Conservation (phyloP, 331 rosid genomes). For the Spiraea crenata region DNA sequence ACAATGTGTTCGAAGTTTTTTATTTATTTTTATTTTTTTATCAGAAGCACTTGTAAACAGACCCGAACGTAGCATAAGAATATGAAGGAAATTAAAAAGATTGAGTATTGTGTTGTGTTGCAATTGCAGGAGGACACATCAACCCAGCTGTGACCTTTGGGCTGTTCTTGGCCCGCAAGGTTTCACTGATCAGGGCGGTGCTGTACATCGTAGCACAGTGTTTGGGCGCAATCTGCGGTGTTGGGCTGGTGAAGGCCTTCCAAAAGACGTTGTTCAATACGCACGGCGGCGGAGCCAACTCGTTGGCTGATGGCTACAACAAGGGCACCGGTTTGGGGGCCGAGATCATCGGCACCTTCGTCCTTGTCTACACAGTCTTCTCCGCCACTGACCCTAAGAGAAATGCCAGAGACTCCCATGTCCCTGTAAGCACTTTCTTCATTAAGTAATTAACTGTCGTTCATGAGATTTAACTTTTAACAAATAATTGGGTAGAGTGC, state of each 20-base stretch:
- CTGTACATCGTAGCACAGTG: conserved; percentile 73
- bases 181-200: conserved; percentile 69
- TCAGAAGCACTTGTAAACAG: background rate
- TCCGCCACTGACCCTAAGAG: conserved; percentile 96
- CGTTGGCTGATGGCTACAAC: conserved; percentile 48
- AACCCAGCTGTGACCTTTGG: conserved; percentile 94
- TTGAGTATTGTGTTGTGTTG: background rate
- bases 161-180: conserved; percentile 66
- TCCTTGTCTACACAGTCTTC: conserved; percentile 94
- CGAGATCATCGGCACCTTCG: conserved; percentile 92
- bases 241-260: conserved; percentile 76
- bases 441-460: background rate
- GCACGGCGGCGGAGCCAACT: conserved; percentile 67
- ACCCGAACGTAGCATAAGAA: background rate
- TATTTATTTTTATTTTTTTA: too few relatives aligned
- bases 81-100: background rate
- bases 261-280: conserved; percentile 49
- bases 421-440: conserved; percentile 56
- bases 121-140: conserved; percentile 77
- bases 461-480: background rate
- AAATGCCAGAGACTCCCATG: conserved; percentile 88
- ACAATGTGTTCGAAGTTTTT: too few relatives aligned
- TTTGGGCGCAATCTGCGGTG: conserved; percentile 75
- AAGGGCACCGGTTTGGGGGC: conserved; percentile 85
- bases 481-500: background rate